These are phyloP conservation scores for Lentinula edodes DNA, from an alignment of 768 basidiomycete species.

Conservation along the genomic window DNA sequence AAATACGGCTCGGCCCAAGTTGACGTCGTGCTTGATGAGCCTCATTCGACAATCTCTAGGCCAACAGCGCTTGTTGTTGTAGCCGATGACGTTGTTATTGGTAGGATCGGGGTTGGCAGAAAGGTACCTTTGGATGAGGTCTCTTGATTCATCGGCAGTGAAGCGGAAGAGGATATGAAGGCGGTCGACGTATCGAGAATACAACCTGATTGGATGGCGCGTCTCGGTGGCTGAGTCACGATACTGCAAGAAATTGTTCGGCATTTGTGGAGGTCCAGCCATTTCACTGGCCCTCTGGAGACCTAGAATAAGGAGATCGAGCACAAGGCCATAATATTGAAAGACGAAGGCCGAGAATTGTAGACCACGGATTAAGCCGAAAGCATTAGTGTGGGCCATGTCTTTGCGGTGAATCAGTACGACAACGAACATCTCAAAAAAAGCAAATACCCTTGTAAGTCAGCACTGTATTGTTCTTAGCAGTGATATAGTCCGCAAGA, in stretches of 20 bases:
- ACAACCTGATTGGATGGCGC: constrained; percentile 94
- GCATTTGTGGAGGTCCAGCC: constrained; percentile 96
- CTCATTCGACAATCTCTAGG: constrained; percentile 99
- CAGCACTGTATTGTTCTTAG: constrained; percentile 94
- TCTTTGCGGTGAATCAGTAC: constrained; percentile 28
- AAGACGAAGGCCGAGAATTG: constrained; percentile 99
- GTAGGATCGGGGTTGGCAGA: constrained; percentile 98
- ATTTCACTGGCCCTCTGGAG: constrained; percentile 98
- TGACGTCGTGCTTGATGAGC: constrained; percentile 98
- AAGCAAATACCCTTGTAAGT: constrained; percentile 69
- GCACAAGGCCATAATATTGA: constrained; percentile 95
- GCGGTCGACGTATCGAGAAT: constrained; percentile 94
- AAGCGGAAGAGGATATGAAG: constrained; percentile 97
- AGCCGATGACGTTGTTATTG: constrained; percentile 98
- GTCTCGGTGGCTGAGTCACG: constrained; percentile 94
- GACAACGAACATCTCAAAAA: neutral
- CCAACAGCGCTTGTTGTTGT: constrained; percentile 99
- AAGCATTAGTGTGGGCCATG: constrained; percentile 98
- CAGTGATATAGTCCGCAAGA: constrained; percentile 97
- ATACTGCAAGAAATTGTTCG: constrained; percentile 98
- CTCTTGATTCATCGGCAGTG: constrained; percentile 93
- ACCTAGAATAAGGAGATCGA: constrained; percentile 93
- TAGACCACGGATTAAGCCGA: constrained; percentile 93
- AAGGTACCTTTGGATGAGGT: constrained; percentile 96
- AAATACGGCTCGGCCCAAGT: constrained; percentile 95